phyloP scores from a whole-genome alignment of 2,329 filamentous ascomycete species.

The Phaeosphaeria sp. region DNA sequence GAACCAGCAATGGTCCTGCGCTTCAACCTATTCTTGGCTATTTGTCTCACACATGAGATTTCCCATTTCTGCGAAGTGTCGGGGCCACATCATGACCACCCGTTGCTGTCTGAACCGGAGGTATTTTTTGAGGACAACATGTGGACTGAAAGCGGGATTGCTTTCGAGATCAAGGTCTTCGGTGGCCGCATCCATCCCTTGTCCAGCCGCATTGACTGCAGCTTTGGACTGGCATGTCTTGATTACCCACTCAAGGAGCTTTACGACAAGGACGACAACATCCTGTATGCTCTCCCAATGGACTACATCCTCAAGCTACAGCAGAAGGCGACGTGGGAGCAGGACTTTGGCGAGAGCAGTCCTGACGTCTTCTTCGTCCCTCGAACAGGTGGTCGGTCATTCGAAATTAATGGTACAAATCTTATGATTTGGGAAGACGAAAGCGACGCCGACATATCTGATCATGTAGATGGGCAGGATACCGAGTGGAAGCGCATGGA shows the following conservation, averaged over 20 bases:
- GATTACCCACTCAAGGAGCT: constrained; percentile 45
- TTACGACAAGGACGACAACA: constrained; percentile 47
- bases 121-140: constrained; percentile 49
- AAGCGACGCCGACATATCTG: constrained; percentile 46
- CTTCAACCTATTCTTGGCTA: constrained; percentile 49
- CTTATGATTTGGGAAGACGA: constrained; percentile 51
- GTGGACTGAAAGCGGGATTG: constrained; percentile 50
- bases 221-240: constrained; percentile 45
- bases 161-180: constrained; percentile 48
- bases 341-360: constrained; percentile 34
- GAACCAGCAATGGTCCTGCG: constrained; percentile 50
- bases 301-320: constrained; percentile 47
- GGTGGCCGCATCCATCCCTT: constrained; percentile 49
- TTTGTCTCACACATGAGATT: constrained; percentile 48
- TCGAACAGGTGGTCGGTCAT: constrained; percentile 44
- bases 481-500: constrained; percentile 47
- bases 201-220: constrained; percentile 47
- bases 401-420: constrained; percentile 47
- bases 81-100: constrained; percentile 44
- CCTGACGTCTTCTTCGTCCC: constrained; percentile 44
- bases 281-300: constrained; percentile 48
- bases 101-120: constrained; percentile 43
- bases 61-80: constrained; percentile 51
- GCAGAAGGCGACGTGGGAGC: constrained; percentile 47
- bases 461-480: constrained; percentile 44